Base-by-base conservation (phyloP, 2,329 filamentous ascomycete genomes). In the Fusarium nematophilum region DNA sequence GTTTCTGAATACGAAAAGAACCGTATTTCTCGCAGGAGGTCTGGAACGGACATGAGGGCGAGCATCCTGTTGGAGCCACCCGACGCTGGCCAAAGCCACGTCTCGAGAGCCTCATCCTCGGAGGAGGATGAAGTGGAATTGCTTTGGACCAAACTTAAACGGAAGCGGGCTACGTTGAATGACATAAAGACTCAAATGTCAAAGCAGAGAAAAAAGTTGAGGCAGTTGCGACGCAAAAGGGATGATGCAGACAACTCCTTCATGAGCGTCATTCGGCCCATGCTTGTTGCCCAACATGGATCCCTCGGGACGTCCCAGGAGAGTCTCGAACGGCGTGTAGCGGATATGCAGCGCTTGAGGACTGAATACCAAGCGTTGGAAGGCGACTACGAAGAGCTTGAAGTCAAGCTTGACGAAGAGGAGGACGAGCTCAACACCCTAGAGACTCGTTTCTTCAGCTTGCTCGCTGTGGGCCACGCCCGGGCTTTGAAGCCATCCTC, bases 231-330 rank as follows among this genome's bases (percentile, higher is more conserved):
- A 2, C 70, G 61, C 14, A 62, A 57, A 18, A 75, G 71, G 45
- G 72, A 76, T 31, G 67, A 72, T 21, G 70, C 75, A 6, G 78
- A 79, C 42, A 78, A 79, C 57, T 68, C 68, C 1, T 77, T 79
- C 38, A 78, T 79, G 76, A 69, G 70, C 23, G 59, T 75, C 13
- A 58, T 79, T 15, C 71, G 77, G 4, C 76, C 75, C 1, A 66
- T 78, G 18, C 64, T 79, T 4, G 64, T 77, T 15, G 70, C 63
- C 39, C 68, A 66, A 15, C 53, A 57, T 11, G 61, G 65, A 17
- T 40, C 59, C 17, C 47, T 59, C 8, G 53, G 61, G 7, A 56
- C 66, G 11, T 59, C 70, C 1, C 43, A 64, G 6, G 59, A 67
- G 9, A 31, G 67, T 1, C 51, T 79, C 11, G 65, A 73, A 15